phyloP scores from a whole-genome alignment of 805 yeast genomes.

The Candida tammaniensis region DNA sequence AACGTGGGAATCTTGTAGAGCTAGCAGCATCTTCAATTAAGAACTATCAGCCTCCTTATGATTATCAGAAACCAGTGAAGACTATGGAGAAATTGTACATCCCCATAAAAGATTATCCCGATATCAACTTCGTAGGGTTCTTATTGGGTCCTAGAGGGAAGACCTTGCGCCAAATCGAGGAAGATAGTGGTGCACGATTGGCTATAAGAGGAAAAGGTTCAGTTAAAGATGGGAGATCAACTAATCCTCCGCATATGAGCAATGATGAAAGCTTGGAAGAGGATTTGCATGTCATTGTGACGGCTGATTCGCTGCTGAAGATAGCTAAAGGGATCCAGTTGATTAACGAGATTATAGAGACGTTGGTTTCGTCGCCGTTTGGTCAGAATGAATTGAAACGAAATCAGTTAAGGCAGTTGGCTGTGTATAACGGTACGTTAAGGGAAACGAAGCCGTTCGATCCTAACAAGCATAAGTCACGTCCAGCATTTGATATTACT shows the following conservation, averaged over 20 bases:
- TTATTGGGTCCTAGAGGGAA: slow-evolving; percentile 95
- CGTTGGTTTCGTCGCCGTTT: slow-evolving; percentile 85
- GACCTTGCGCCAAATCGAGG: slow-evolving; percentile 76
- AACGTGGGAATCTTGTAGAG: slow-evolving; percentile 77
- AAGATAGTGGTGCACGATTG: slow-evolving; percentile 82
- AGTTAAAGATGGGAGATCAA: slow-evolving; percentile 80
- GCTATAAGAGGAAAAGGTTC: slow-evolving; percentile 96
- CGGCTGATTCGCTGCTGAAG: slow-evolving; percentile 77
- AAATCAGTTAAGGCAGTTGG: slow-evolving; percentile 87
- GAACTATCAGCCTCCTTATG: slow-evolving; percentile 74
- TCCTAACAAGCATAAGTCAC: slow-evolving; percentile 21
- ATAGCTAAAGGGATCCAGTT: slow-evolving; percentile 71
- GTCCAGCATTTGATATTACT: slow-evolving; percentile 43
- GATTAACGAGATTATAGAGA: slow-evolving; percentile 72
- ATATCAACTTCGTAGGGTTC: slow-evolving; percentile 87
- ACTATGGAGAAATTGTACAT: slow-evolving; percentile 79
- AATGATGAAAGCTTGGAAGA: slow-evolving; percentile 42
- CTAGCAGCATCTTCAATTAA: slow-evolving; percentile 71
- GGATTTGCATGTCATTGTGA: slow-evolving; percentile 83
- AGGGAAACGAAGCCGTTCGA: slow-evolving; percentile 69
- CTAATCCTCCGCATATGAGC: slow-evolving; percentile 38
- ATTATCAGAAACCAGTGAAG: slow-evolving; percentile 66
- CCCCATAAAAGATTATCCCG: slow-evolving; percentile 85
- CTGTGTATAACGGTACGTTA: slow-evolving; percentile 90
- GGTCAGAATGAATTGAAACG: slow-evolving; percentile 91